Evolutionary conservation across 306 rosid species (phyloP), one percentile per base, ranked within the genome.

Genomic region (Trifolium repens): DNA sequence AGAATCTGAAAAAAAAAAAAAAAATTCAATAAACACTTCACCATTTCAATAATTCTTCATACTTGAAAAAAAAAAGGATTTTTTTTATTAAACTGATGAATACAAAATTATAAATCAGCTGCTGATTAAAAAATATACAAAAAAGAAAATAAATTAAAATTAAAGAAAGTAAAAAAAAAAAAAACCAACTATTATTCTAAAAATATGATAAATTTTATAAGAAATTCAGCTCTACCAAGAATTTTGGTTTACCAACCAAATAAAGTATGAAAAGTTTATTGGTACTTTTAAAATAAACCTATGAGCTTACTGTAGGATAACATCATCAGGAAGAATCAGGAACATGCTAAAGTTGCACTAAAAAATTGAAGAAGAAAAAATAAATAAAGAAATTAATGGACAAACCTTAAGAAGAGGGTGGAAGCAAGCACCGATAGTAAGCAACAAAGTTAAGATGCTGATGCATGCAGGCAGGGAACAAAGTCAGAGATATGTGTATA

Each of bases 1-100:
- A n/a, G 47, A 77, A 14, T 65, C 89, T 83, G 75, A 49, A 66
- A 78, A 72, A 27, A 16, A 59, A 39, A 53, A 13, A 71, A 34
- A 57, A 11, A 63, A n/a, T n/a, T n/a, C n/a, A 67, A 73, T 1
- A 26, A 67, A 76, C 47, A 35, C 50, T 19, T 4, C 26, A 42
- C 32, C 44, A 62, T 9, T 62, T 84, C 71, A 72, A 35, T 57
- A 62, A 66, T 15, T 76, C 54, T 32, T 34, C 43, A 34, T 35
- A 52, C 24, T 22, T 22, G 24, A 22, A 22, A 22, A 22, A 22
- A 22, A 22, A 22, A 22, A 1, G 24, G 24, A 22, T 22, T 22
- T 22, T 22, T 22, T 22, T 22, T 22, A 22, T 22, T 22, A 22
- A 22, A 22, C 24, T 22, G 24, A 22, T 22, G 24, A 22, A 22